These are phyloP conservation scores for Candida caryicola DNA, from an alignment of 805 yeast species.

Conservation along the genomic window DNA sequence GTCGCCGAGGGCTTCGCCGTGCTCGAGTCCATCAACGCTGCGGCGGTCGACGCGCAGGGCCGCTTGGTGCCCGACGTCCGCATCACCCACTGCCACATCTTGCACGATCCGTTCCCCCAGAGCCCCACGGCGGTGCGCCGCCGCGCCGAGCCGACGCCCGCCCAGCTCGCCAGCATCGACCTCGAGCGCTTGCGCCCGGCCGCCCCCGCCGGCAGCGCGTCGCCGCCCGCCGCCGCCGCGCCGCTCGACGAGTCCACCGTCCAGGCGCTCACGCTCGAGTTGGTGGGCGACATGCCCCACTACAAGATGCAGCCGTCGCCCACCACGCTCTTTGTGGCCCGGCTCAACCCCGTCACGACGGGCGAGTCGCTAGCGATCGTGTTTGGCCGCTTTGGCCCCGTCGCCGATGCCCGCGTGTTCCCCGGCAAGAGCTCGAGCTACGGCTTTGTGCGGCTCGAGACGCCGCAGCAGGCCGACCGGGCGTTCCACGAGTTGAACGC, in stretches of 20 bases:
- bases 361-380: constrained; percentile 54
- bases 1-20: constrained; percentile 51
- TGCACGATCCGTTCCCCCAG: constrained; percentile 55
- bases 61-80: constrained; percentile 30
- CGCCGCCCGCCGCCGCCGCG: too few relatives aligned
- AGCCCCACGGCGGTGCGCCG: constrained; percentile 8
- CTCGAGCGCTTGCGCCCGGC: constrained; percentile 1
- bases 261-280: constrained; percentile 59
- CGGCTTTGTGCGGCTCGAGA: constrained; percentile 60
- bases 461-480: constrained; percentile 49
- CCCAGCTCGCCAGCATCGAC: constrained; percentile 12
- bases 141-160: constrained; percentile 16
- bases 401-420: constrained; percentile 51
- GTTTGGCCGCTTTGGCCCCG: constrained; percentile 60
- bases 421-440: constrained; percentile 55
- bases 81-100: constrained; percentile 47
- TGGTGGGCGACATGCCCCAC: constrained; percentile 60
- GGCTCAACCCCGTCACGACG: constrained; percentile 59
- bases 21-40: constrained; percentile 42
- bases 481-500: constrained; percentile 64
- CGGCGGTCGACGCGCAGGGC: constrained; percentile 33
- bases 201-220: neutral
- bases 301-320: constrained; percentile 62
- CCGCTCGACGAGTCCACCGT: constrained; percentile 35
- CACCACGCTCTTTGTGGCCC: constrained; percentile 59